Evolutionary conservation across 108 stramenopile species (phyloP).

Genomic region (Fistulifera pelliculosa): DNA sequence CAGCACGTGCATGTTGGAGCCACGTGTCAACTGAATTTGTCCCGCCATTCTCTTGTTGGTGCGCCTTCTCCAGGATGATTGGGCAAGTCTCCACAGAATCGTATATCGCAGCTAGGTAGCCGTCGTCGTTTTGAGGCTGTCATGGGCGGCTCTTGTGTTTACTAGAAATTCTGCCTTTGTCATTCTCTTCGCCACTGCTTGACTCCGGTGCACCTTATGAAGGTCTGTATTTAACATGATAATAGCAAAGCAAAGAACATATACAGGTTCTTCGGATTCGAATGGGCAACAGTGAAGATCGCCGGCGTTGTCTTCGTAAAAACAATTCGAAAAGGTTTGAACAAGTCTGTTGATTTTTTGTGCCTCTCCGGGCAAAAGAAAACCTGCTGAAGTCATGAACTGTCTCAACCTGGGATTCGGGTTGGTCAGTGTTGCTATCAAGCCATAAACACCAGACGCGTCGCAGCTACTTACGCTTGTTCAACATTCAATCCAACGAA

Average conservation of each 20-base stretch:
- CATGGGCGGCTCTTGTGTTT: conserved; percentile 71
- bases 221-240: conserved; percentile 98
- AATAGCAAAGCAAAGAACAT: conserved; percentile 87
- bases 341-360: conserved; percentile 92
- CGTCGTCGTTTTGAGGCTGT: conserved; percentile 48
- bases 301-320: conserved; percentile 93
- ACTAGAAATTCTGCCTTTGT: conserved; percentile 80
- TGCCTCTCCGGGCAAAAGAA: conserved; percentile 94
- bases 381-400: conserved; percentile 85
- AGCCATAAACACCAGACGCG: neutral
- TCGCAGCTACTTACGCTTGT: conserved; percentile 49
- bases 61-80: conserved; percentile 32
- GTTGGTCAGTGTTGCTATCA: neutral
- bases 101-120: conserved; percentile 71
- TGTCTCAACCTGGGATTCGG: conserved; percentile 48
- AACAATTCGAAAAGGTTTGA: conserved; percentile 86
- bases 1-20: conserved; percentile 48
- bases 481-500: conserved; percentile 94
- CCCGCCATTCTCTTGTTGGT: conserved; percentile 6
- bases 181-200: conserved; percentile 59
- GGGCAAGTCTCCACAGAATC: conserved; percentile 67
- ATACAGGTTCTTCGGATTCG: conserved; percentile 85
- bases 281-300: conserved; percentile 70
- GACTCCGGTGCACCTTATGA: conserved; percentile 53
- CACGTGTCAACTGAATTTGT: conserved; percentile 13